Percentiles rank a stretch among this genome's conserved stretches.
Conservation (phyloP, 1,284 basidiomycete genomes). For the Apiotrichum mycotoxinovorans region DNA sequence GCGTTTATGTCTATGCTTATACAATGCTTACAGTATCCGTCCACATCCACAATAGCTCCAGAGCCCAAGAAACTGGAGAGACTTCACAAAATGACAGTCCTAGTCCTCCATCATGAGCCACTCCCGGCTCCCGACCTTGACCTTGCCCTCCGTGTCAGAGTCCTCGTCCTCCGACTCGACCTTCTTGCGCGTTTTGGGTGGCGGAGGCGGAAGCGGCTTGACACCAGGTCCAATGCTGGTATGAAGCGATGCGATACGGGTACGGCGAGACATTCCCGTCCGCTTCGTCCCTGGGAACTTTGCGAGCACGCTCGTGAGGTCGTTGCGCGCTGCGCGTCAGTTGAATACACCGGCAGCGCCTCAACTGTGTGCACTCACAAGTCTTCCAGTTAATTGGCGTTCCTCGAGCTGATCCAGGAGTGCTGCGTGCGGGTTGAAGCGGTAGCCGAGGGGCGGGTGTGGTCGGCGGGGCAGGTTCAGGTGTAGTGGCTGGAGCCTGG, state of each 20-base stretch:
- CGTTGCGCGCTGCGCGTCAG: conserved; percentile 35
- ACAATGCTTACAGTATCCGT: not conserved
- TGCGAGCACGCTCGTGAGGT: conserved; percentile 38
- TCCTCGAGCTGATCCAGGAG: conserved; percentile 5
- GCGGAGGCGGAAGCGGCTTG: conserved; percentile 44
- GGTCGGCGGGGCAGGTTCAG: not conserved
- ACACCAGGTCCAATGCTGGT: conserved; percentile 42
- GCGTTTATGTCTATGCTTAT: not conserved
- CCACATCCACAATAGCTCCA: not conserved
- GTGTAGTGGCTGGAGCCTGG: not conserved
- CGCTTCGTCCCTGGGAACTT: conserved; percentile 41
- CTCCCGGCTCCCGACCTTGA: conserved; percentile 33
- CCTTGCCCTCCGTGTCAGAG: conserved; percentile 32
- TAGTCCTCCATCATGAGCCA: conserved; percentile 48
- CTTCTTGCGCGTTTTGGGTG: conserved; percentile 45
- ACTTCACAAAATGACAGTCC: not conserved
- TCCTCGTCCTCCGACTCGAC: conserved; percentile 41
- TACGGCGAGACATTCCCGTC: conserved; percentile 42
- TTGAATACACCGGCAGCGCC: not conserved
- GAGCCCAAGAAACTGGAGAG: not conserved
- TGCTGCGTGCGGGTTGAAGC: conserved; percentile 8
- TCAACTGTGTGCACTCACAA: too few relatives aligned
- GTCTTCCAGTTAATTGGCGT: conserved; percentile 38
- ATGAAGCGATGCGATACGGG: conserved; percentile 43
- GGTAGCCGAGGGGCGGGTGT: not conserved